Percentiles rank a stretch among this genome's conserved stretches.
Conservation (phyloP, 2,329 filamentous ascomycete genomes). For the Eurotiales sp. region DNA sequence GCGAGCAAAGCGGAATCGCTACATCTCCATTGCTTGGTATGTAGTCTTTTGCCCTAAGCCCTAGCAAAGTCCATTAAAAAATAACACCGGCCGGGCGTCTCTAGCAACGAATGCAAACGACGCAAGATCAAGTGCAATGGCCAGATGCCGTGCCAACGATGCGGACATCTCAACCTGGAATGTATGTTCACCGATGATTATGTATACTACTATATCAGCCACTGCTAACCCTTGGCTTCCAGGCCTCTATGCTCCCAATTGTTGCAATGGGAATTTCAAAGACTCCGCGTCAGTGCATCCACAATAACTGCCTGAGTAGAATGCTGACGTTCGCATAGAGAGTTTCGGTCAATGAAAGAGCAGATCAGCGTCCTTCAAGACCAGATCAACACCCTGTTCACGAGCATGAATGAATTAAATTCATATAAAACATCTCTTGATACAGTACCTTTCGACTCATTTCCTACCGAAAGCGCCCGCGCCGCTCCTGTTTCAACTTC, state of each 20-base stretch:
- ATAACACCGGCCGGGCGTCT: not conserved
- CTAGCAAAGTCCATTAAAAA: no score
- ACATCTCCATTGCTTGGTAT: constrained; percentile 65
- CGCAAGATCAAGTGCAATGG: constrained; percentile 68
- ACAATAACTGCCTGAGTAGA: not conserved
- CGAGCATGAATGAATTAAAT: constrained; percentile 66
- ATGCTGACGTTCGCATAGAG: constrained; percentile 40
- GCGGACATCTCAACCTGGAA: constrained; percentile 61
- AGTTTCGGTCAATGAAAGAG: constrained; percentile 76
- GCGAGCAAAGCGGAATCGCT: constrained; percentile 62
- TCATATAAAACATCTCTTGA: constrained; percentile 37
- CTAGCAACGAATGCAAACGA: constrained; percentile 61
- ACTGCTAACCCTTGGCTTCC: not conserved
- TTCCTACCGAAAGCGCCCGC: constrained; percentile 38
- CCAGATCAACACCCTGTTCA: constrained; percentile 74
- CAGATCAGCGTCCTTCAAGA: constrained; percentile 75
- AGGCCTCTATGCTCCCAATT: constrained; percentile 63
- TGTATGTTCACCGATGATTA: constrained; percentile 33
- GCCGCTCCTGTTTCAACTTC: constrained; percentile 26
- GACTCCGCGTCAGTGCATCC: constrained; percentile 64
- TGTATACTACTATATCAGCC: not conserved
- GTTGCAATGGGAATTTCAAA: constrained; percentile 74
- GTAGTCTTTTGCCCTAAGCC: constrained; percentile 17
- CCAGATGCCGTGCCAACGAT: constrained; percentile 61
- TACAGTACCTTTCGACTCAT: constrained; percentile 30